Evolutionary conservation across 768 basidiomycete species (phyloP).

Genomic region (Mycena vulgaris): DNA sequence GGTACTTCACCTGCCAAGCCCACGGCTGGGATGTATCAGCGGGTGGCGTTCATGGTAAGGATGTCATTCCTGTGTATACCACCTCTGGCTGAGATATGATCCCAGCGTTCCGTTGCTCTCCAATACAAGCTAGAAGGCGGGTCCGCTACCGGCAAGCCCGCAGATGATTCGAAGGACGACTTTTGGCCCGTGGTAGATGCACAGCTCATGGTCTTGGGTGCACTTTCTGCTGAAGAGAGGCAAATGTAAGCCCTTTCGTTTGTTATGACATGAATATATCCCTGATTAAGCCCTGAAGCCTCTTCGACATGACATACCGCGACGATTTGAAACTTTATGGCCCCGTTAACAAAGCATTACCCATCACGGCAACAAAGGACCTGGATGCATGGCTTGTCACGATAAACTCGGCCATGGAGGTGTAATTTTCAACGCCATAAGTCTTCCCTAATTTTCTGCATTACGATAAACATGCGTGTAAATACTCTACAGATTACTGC

Average conservation of each 20-base stretch:
- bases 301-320: neutral
- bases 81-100: neutral
- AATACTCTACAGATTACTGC: neutral
- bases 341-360: neutral
- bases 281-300: neutral
- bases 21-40: slow-evolving; percentile 10
- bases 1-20: neutral
- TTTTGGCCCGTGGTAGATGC: slow-evolving; percentile 2
- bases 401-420: slow-evolving; percentile 1
- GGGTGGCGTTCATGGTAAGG: slow-evolving; percentile 1
- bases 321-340: neutral
- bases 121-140: neutral
- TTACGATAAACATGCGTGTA: neutral
- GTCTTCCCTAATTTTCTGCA: neutral
- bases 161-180: neutral
- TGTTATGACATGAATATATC: neutral
- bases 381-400: neutral
- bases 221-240: neutral
- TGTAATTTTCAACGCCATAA: neutral
- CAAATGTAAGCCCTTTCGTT: slow-evolving; percentile 1
- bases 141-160: neutral
- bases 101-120: neutral
- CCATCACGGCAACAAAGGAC: neutral
- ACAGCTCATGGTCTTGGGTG: neutral
- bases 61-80: neutral